Conservation (phyloP, 129 eudicot genomes). For the Centella asiatica region DNA sequence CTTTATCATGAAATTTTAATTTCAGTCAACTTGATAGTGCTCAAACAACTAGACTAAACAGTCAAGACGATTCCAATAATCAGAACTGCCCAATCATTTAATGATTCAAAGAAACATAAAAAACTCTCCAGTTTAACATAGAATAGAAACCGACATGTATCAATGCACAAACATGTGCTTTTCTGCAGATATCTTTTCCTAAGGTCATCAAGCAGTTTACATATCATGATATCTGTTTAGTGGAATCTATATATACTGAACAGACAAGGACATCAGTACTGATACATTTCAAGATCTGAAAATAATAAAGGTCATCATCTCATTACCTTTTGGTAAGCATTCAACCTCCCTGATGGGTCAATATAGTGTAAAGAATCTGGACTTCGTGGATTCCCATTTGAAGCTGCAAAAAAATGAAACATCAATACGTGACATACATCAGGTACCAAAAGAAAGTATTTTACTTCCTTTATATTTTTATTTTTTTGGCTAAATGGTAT, state of each 20-base stretch:
- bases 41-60: not conserved
- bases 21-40: not conserved
- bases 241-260: too few species aligned
- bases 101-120: not conserved
- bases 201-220: too few species aligned
- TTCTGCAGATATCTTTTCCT: too few species aligned
- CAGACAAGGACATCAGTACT: not conserved
- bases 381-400: constrained; percentile 75
- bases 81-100: too few species aligned
- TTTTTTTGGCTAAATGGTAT: too few species aligned
- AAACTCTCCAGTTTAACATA: not conserved
- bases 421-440: constrained; percentile 7
- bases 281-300: not conserved
- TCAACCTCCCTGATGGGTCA: constrained; percentile 74
- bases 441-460: too few species aligned
- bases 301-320: constrained; percentile 10
- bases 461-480: too few species aligned
- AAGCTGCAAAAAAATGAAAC: constrained; percentile 37
- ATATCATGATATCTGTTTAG: too few species aligned
- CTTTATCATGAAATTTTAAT: not conserved
- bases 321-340: constrained; percentile 81
- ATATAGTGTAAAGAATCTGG: constrained; percentile 71
- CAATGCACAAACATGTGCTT: not conserved
- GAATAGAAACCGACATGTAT: not conserved
- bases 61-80: too few species aligned